Conservation (phyloP, 768 basidiomycete species). For the Boletellus emodensis region DNA sequence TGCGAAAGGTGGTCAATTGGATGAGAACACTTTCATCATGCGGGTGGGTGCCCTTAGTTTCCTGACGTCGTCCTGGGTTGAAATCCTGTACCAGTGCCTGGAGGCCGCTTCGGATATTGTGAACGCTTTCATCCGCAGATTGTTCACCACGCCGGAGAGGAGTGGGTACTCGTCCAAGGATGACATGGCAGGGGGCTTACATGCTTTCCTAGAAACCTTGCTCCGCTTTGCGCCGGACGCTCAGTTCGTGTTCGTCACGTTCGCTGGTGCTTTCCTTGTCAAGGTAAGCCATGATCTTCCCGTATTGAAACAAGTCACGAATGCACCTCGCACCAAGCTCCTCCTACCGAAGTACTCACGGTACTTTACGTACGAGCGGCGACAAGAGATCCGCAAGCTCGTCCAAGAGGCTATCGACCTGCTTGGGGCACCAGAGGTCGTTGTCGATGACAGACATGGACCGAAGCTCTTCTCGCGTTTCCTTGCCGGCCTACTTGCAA, state of each 20-base stretch:
- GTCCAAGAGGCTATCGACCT: constrained; percentile 68
- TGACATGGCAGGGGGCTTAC: background rate
- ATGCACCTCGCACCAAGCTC: constrained; percentile 41
- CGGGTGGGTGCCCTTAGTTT: constrained; percentile 45
- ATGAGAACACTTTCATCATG: constrained; percentile 63
- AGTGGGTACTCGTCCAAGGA: constrained; percentile 34
- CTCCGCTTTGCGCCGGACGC: constrained; percentile 76
- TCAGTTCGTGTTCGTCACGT: constrained; percentile 74
- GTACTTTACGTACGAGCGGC: constrained; percentile 55
- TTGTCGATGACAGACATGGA: constrained; percentile 77
- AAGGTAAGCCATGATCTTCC: constrained; percentile 45
- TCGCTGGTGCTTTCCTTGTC: constrained; percentile 78
- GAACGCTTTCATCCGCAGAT: constrained; percentile 52
- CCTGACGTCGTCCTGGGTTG: background rate
- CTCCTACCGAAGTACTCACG: constrained; percentile 70
- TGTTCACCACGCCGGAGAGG: constrained; percentile 50
- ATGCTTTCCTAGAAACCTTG: constrained; percentile 40
- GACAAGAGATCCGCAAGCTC: constrained; percentile 55
- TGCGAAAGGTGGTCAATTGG: constrained; percentile 50
- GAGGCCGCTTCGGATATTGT: constrained; percentile 65
- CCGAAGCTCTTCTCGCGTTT: constrained; percentile 79
- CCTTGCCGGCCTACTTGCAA: constrained; percentile 64
- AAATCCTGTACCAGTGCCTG: constrained; percentile 46
- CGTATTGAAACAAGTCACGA: background rate
- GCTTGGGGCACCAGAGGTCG: constrained; percentile 64